phyloP scores from a whole-genome alignment of 495 filamentous ascomycete genomes.

The Lepidopterella palustris region DNA sequence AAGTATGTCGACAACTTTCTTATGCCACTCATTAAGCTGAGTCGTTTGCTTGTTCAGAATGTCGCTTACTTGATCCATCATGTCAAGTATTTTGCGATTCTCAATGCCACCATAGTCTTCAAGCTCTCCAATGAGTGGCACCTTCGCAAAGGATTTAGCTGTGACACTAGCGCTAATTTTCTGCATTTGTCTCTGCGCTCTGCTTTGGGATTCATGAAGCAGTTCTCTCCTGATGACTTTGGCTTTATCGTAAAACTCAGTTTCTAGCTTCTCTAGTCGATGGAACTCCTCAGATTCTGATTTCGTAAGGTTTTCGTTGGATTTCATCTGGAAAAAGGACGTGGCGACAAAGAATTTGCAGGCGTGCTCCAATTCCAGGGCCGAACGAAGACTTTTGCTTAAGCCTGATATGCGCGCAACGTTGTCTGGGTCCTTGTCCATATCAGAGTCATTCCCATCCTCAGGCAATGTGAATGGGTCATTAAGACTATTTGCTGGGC shows the following conservation, averaged over 20 bases:
- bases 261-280: constrained; percentile 60
- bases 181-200: constrained; percentile 43
- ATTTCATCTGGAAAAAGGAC: constrained; percentile 74
- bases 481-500: not conserved
- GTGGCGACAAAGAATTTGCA: constrained; percentile 81
- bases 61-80: constrained; percentile 47
- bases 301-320: constrained; percentile 51
- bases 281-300: constrained; percentile 62
- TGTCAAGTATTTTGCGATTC: constrained; percentile 49
- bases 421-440: constrained; percentile 38
- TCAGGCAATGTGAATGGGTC: constrained; percentile 5
- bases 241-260: constrained; percentile 64
- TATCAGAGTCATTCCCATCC: constrained; percentile 34
- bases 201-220: constrained; percentile 37
- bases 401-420: constrained; percentile 50
- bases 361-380: constrained; percentile 75
- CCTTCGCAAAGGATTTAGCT: constrained; percentile 51
- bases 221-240: constrained; percentile 73
- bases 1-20: constrained; percentile 61
- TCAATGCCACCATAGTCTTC: constrained; percentile 56
- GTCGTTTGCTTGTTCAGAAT: constrained; percentile 63
- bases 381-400: constrained; percentile 58
- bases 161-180: constrained; percentile 43
- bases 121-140: constrained; percentile 53
- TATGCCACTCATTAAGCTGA: constrained; percentile 65